Base-by-base conservation (phyloP, 2,329 filamentous ascomycete genomes). In the Nemania diffusa region DNA sequence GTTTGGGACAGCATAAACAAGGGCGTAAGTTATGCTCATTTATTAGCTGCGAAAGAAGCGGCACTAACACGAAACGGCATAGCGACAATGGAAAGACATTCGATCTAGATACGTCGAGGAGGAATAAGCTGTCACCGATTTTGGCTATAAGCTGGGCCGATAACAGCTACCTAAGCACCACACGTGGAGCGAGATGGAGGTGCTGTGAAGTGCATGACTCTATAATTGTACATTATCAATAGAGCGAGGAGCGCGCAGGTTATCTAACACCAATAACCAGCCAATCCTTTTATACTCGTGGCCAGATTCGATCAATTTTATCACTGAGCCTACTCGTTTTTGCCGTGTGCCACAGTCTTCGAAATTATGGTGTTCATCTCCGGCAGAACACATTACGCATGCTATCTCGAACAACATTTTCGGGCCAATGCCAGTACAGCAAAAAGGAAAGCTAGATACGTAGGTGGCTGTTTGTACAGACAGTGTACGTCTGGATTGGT, bases 11-110 rank as follows among this genome's bases (percentile, higher is more conserved):
- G 82, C 80, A 82, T 94, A 80, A 99, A 99, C 90, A 88, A 87
- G 78, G 96, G 96, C 77, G 95, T 97, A 93, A 78, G 92, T 90
- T 53, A 22, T 32, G 9, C 17, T 29, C 15, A 17, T 20, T 24
- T 26, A 22, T n/a, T 53, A 22, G 22, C 15, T 29, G 24, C 55
- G 17, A 46, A 57, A 24, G 17, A 71, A 42, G 17, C n/a, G n/a
- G 48, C 48, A 40, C 26, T 51, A 20, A 74, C 80, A 83, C 71
- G 81, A 74, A 56, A 56, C 22, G 52, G 32, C 55, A 75, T 78
- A 98, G 95, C 93, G 95, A 78, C 95, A 97, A 97, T 98, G 96
- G 96, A 97, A 97, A 88, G 96, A 99, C 81, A 97, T 99, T 85
- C 95, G 97, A 84, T 84, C 90, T 81, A 91, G 88, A 83, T 99